Conservation (phyloP, 129 eudicot genomes). For the Tagetes erecta region DNA sequence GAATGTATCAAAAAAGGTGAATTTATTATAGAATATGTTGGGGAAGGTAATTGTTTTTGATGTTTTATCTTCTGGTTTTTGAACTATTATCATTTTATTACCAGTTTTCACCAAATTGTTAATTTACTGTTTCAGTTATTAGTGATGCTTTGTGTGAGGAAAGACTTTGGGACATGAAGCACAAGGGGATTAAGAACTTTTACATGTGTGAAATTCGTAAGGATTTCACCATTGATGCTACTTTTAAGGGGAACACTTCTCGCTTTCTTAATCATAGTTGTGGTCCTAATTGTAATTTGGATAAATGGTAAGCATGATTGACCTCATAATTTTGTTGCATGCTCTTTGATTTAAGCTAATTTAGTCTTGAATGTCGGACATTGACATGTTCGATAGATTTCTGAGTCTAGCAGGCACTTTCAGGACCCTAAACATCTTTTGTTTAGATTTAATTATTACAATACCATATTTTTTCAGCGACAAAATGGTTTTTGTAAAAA, state of each 20-base stretch:
- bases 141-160: constrained; percentile 77
- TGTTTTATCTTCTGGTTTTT: neutral
- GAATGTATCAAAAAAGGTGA: constrained; percentile 77
- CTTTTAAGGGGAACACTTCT: constrained; percentile 79
- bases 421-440: neutral
- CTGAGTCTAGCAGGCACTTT: neutral
- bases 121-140: constrained; percentile 55
- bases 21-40: constrained; percentile 80
- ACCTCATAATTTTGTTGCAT: neutral
- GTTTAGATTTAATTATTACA: neutral
- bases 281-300: constrained; percentile 88
- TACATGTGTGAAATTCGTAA: constrained; percentile 88
- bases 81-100: neutral
- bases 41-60: constrained; percentile 64
- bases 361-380: neutral
- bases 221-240: constrained; percentile 88
- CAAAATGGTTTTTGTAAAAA: neutral
- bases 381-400: neutral
- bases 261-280: constrained; percentile 94
- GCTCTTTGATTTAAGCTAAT: neutral
- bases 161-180: constrained; percentile 88
- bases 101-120: constrained; percentile 1
- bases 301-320: constrained; percentile 70
- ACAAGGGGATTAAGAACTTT: constrained; percentile 56
- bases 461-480: neutral